These are phyloP conservation scores for Alloteropsis semialata DNA, from an alignment of 176 grass and related monocot genomes.

Conservation along the genomic window DNA sequence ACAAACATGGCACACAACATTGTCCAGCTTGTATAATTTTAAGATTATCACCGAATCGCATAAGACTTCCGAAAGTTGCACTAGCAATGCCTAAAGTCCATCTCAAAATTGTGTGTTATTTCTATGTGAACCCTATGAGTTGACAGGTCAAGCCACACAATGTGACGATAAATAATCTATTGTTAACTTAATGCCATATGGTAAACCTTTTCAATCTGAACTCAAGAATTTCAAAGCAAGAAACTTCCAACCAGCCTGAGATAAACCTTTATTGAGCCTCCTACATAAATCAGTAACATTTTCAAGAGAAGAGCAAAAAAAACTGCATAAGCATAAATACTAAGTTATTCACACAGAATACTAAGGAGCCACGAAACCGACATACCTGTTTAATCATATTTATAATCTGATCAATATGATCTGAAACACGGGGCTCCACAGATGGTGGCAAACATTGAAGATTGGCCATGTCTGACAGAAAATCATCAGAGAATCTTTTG, in stretches of 20 bases:
- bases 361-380: not conserved
- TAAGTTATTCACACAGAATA: not conserved
- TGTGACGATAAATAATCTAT: not conserved
- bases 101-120: not conserved
- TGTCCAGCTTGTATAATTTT: not conserved
- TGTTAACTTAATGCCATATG: not conserved
- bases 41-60: not conserved
- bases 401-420: constrained; percentile 86
- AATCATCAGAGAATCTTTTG: constrained; percentile 83
- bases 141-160: not conserved
- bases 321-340: not conserved
- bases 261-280: not conserved
- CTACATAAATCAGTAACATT: not conserved
- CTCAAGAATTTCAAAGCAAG: constrained; percentile 8
- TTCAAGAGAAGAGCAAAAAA: not conserved
- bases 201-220: not conserved
- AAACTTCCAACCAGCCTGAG: constrained; percentile 10
- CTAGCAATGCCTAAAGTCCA: not conserved
- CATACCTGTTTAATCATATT: constrained; percentile 91
- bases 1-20: not conserved
- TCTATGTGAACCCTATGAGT: not conserved
- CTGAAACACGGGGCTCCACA: constrained; percentile 82
- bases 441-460: constrained; percentile 93
- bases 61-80: not conserved
- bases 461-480: constrained; percentile 74